Evolutionary conservation across 495 filamentous ascomycete species (phyloP), one percentile per base, ranked within the genome.

Genomic region (Lineolata rhizophorae): DNA sequence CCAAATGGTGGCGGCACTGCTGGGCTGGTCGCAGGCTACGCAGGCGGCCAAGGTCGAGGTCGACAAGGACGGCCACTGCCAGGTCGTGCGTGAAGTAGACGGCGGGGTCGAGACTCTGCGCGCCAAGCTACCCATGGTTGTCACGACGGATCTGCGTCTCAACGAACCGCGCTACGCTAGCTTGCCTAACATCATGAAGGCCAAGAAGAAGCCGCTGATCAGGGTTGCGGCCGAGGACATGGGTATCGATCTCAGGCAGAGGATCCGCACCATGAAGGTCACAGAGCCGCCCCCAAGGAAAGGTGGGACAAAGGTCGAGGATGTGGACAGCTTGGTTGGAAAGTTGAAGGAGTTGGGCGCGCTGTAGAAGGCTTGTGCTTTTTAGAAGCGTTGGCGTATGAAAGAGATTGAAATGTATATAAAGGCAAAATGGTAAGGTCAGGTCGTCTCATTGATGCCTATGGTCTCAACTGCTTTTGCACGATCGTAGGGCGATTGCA

Each of bases 101-200:
- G 87, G 87, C 0, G 90, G 90, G 36, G 72, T 74, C 35, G 87
- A 97, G 65, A 94, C 82, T 42, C 58, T 95, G 36, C 60, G 64
- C 46, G 71, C 74, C 12, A 72, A 72, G 59, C 50, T 97, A 54
- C 87, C 87, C 0, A 65, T 91, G 72, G 55, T 97, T 14, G 72
- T 97, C 36, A 97, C 87, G 37, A 91, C 87, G 38, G 87, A 97
- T 67, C 52, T 97, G 55, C 60, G 87, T 27, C 56, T 97, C 55
- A 95, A 97, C 51, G 78, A 90, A 66, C 90, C 87, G 34, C 57
- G 90, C 31, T 97, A 94, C 56, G 85, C 83, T 31, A 91, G 69
- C 52, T 50, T 97, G 63, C 85, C 81, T 43, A 94, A 94, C 55
- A 95, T 97, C 37, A 97, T 97, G 90, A 95, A 94, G 71, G 87